Evolutionary conservation across 768 basidiomycete genomes (phyloP).

Genomic region (Pilatotrama ljubarskyi): DNA sequence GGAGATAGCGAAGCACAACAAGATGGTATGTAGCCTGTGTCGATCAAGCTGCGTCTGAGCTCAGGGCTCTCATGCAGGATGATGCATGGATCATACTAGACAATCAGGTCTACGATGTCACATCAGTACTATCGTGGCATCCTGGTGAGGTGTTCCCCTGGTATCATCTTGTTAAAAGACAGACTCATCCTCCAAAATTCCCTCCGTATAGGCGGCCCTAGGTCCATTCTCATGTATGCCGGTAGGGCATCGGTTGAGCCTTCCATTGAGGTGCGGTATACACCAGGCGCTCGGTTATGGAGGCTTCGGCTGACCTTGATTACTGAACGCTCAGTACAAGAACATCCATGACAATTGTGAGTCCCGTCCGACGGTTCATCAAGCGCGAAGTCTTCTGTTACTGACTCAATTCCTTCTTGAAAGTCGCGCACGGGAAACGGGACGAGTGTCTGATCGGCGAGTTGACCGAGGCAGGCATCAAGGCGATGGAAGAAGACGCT

Average conservation of each 20-base stretch:
- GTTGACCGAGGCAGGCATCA: conserved; percentile 15
- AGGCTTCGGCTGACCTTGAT: background rate
- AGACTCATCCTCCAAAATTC: no score
- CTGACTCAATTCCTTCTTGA: background rate
- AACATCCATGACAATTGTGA: conserved; percentile 26
- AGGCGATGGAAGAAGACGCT: conserved; percentile 25
- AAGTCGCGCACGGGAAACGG: conserved; percentile 23
- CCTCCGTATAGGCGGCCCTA: conserved; percentile 11
- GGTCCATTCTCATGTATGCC: conserved; percentile 20
- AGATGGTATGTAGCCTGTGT: conserved; percentile 10
- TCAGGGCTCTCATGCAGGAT: conserved; percentile 25
- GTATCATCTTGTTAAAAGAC: no score
- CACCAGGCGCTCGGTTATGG: no score
- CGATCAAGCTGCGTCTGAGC: no score
- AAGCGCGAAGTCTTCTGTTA: background rate
- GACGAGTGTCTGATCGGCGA: conserved; percentile 25
- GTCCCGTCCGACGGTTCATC: background rate
- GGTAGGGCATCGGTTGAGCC: conserved; percentile 25
- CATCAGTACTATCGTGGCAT: conserved; percentile 17
- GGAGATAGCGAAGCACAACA: conserved; percentile 46
- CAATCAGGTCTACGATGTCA: conserved; percentile 22
- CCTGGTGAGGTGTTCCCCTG: conserved; percentile 3
- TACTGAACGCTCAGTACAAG: conserved; percentile 17
- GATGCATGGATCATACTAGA: conserved; percentile 35
- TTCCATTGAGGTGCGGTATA: conserved; percentile 18